phyloP scores from a whole-genome alignment of 2,329 filamentous ascomycete species.

The Fusarium verticillioides region DNA sequence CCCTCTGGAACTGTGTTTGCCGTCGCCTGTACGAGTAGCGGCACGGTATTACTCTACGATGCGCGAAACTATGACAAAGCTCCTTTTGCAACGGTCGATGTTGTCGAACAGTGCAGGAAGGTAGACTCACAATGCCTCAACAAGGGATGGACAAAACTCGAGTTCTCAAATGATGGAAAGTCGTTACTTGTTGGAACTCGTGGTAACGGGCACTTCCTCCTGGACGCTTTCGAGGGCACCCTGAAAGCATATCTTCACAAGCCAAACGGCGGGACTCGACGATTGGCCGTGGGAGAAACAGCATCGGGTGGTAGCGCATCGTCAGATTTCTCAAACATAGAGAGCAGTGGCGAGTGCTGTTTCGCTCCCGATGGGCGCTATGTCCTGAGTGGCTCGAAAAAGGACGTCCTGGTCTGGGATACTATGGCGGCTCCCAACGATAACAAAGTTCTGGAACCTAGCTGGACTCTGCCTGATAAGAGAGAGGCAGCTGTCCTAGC shows the following conservation, averaged over 20 bases:
- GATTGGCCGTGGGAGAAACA: slow-evolving; percentile 65
- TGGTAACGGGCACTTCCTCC: slow-evolving; percentile 84
- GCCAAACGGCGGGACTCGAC: slow-evolving; percentile 63
- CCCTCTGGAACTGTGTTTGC: slow-evolving; percentile 93
- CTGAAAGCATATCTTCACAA: slow-evolving; percentile 78
- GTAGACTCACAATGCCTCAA: slow-evolving; percentile 67
- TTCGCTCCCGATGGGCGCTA: slow-evolving; percentile 92
- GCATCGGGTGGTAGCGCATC: slow-evolving; percentile 51
- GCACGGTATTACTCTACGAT: slow-evolving; percentile 89
- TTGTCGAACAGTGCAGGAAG: slow-evolving; percentile 66
- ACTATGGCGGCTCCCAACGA: slow-evolving; percentile 67
- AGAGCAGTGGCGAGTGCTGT: slow-evolving; percentile 81
- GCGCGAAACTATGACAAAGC: slow-evolving; percentile 92
- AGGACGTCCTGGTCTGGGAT: slow-evolving; percentile 89
- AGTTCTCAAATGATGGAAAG: slow-evolving; percentile 97
- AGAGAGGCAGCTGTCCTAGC: slow-evolving; percentile 79
- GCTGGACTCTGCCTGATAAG: slow-evolving; percentile 72
- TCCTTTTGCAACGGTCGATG: slow-evolving; percentile 87
- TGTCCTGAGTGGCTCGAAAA: slow-evolving; percentile 80
- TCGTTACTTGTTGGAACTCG: slow-evolving; percentile 85
- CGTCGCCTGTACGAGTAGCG: slow-evolving; percentile 82
- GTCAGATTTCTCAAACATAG: slow-evolving; percentile 53
- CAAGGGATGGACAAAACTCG: slow-evolving; percentile 86
- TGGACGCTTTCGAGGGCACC: slow-evolving; percentile 91
- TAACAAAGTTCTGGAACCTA: slow-evolving; percentile 71